These are phyloP conservation scores for Nakazawaea ernobii DNA, from an alignment of 805 yeast genomes.

Conservation along the genomic window DNA sequence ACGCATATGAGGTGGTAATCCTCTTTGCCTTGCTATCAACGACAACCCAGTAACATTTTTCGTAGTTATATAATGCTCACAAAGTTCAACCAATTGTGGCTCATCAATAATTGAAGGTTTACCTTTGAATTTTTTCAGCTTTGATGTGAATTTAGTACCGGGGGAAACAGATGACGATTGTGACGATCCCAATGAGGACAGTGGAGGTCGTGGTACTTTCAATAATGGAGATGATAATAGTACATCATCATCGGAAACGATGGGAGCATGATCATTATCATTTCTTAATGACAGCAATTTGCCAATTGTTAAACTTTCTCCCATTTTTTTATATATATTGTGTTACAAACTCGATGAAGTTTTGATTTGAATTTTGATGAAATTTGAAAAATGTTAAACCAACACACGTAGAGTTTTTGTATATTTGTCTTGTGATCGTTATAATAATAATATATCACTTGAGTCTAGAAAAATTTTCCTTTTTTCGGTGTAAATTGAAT, in stretches of 20 bases:
- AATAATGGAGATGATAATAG: neutral
- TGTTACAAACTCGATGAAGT: no score
- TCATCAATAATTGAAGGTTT: conserved; percentile 39
- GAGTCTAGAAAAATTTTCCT: no score
- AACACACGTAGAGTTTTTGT: no score
- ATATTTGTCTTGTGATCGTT: no score
- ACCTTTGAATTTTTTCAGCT: conserved; percentile 21
- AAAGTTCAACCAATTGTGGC: conserved; percentile 46
- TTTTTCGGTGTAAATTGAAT: no score
- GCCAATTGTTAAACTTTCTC: neutral
- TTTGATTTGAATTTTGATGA: neutral
- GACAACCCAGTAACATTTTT: conserved; percentile 75
- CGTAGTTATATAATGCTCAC: conserved; percentile 47
- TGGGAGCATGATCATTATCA: neutral
- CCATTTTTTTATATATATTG: no score
- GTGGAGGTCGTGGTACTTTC: neutral
- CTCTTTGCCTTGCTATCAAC: conserved; percentile 71
- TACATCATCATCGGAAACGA: neutral
- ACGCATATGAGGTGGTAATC: conserved; percentile 79
- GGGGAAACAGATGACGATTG: neutral
- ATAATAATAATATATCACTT: no score
- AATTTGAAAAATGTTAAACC: no score
- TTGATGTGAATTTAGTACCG: neutral
- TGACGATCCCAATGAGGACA: neutral
- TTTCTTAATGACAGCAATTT: neutral